Evolutionary conservation across 2,329 filamentous ascomycete species (phyloP).

Genomic region (Helotiales sp.): DNA sequence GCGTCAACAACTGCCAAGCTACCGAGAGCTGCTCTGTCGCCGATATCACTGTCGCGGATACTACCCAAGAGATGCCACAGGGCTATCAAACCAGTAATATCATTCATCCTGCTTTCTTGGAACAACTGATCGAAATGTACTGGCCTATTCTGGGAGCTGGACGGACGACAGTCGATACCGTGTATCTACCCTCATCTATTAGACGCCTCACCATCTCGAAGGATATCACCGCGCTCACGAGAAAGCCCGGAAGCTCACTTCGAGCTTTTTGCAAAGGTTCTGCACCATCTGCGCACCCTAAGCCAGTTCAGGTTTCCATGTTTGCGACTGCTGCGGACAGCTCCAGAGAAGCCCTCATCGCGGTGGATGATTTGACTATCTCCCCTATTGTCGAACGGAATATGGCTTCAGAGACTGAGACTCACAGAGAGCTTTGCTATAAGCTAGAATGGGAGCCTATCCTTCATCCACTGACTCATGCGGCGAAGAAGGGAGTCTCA

Average conservation of each 20-base stretch:
- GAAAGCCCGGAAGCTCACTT: constrained; percentile 38
- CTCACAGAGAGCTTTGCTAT: constrained; percentile 46
- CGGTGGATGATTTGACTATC: constrained; percentile 40
- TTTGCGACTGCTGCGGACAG: constrained; percentile 36
- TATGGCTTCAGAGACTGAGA: constrained; percentile 30
- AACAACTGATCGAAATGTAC: constrained; percentile 46
- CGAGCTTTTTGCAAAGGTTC: constrained; percentile 41
- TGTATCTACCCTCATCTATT: constrained; percentile 47
- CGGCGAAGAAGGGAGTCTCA: constrained; percentile 20
- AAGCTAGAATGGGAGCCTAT: constrained; percentile 47
- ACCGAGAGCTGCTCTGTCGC: constrained; percentile 35
- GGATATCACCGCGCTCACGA: constrained; percentile 37
- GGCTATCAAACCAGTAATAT: constrained; percentile 43
- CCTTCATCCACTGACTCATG: constrained; percentile 8
- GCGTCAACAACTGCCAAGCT: constrained; percentile 46
- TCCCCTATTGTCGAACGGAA: constrained; percentile 43
- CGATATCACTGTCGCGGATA: constrained; percentile 43
- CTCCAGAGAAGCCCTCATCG: constrained; percentile 38
- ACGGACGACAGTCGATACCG: constrained; percentile 34
- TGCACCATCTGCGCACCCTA: constrained; percentile 32
- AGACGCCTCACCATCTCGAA: constrained; percentile 40
- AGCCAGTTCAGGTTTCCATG: constrained; percentile 41
- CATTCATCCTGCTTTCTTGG: constrained; percentile 48
- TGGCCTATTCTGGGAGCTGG: constrained; percentile 40
- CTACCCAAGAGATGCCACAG: constrained; percentile 44